Evolutionary conservation across 2,329 filamentous ascomycete species (phyloP), one percentile per base, ranked within the genome.

Genomic region (Colletotrichum orchidophilum): DNA sequence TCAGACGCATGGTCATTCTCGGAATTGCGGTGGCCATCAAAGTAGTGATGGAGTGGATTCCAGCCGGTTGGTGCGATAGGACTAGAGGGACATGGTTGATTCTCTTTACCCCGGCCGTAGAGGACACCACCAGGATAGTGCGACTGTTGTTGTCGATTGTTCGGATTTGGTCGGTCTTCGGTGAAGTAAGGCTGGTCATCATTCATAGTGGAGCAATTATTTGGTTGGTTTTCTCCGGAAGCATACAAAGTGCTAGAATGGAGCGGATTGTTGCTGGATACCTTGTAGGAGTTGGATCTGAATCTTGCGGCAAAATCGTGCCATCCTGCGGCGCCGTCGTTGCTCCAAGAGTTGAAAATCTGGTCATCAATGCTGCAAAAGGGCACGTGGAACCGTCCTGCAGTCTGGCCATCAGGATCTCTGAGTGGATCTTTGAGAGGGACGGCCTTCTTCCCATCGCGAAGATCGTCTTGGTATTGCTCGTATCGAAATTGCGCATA

Each of bases 321-420:
- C 13, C 31, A 29, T 42, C 42, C 58, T 46, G 18, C 18, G 15
- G 29, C 58, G 24, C 27, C 11, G 2, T 58, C 31, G 24, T 18
- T 31, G 46, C 69, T 60, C 69, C 69, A 71, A 31, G 69, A 71
- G 64, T 69, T 63, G 27, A 71, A 71, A 53, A 64, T 71, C 27
- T 71, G 64, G 13, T 71, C 69, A 11, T 71, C 69, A 21, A 55
- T 18, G 35, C 33, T 58, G 21, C 53, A 49, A 8, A 33, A 33
- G 12, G 53, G 58, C 15, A 50, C 13, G 18, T 63, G 21, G n/a
- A 21, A 12, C 7, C 18, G 35, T n/a, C 59, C 52, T 18, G 69
- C 69, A 39, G 50, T 66, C 7, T 55, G 33, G 24, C 70, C 70
- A 18, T 72, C 39, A 11, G 70, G 70, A n/a, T 70, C 66, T 52